These are phyloP conservation scores for Trametes punicea DNA, from an alignment of 768 basidiomycete genomes.

Conservation along the genomic window DNA sequence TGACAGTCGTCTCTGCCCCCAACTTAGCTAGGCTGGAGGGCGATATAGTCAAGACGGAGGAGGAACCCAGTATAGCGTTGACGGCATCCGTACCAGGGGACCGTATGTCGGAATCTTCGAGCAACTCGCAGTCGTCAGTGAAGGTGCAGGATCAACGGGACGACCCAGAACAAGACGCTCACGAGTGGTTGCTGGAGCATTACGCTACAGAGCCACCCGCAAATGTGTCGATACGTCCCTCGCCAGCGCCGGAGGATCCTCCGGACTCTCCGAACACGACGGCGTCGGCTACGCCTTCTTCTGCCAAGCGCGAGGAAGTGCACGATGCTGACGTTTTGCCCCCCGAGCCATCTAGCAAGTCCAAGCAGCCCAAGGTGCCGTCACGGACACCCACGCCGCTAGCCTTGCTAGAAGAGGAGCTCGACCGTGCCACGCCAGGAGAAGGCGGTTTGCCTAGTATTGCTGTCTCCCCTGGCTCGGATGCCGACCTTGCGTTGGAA, in stretches of 20 bases:
- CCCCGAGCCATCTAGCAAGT: background rate
- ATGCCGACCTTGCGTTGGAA: constrained; percentile 28
- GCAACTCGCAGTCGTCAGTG: background rate
- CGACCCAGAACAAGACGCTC: constrained; percentile 44
- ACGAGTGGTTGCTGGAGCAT: constrained; percentile 61
- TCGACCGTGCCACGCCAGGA: constrained; percentile 3
- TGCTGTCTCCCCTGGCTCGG: background rate
- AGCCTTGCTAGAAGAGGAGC: constrained; percentile 21
- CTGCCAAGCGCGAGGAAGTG: background rate
- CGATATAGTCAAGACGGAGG: too few species aligned
- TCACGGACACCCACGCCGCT: constrained; percentile 22
- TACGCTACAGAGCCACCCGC: constrained; percentile 36
- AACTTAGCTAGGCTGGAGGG: too few species aligned
- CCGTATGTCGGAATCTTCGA: background rate
- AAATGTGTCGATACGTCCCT: constrained; percentile 28
- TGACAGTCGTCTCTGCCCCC: too few species aligned
- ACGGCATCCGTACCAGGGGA: too few species aligned
- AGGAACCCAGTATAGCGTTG: too few species aligned
- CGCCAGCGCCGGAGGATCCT: constrained; percentile 23
- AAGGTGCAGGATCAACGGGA: constrained; percentile 2
- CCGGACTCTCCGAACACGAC: constrained; percentile 2
- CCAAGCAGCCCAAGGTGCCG: background rate
- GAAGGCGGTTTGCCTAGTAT: background rate
- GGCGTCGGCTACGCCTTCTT: background rate
- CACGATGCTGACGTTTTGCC: background rate